A percentile compares a stretch with the other conserved stretches of the same genome.
These are phyloP conservation scores for Eucalyptus curtisii DNA, from an alignment of 345 rosid species.

Conservation along the genomic window DNA sequence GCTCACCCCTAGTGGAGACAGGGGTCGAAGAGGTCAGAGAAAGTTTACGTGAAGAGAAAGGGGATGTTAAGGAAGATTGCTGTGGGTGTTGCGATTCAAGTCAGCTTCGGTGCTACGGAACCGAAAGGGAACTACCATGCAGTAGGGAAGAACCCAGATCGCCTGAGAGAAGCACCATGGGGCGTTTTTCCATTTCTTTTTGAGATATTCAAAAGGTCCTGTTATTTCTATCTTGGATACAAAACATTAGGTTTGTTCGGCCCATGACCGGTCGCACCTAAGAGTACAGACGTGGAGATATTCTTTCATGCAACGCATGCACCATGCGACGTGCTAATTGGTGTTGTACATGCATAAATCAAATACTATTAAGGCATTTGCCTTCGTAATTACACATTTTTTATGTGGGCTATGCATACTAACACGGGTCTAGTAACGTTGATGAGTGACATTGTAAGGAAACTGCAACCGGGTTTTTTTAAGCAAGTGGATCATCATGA, in stretches of 20 bases:
- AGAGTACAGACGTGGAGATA: neutral
- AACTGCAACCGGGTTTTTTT: neutral
- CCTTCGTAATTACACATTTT: neutral
- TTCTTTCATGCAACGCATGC: neutral
- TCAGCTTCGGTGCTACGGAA: too few relatives aligned
- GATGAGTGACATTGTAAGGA: neutral
- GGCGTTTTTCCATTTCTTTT: too few relatives aligned
- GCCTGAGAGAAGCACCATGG: too few relatives aligned
- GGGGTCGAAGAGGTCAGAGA: too few relatives aligned
- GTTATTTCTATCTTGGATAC: neutral
- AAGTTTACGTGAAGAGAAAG: too few relatives aligned
- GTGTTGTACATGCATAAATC: too few relatives aligned
- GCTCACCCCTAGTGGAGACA: too few relatives aligned
- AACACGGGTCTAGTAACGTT: neutral
- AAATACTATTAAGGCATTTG: neutral
- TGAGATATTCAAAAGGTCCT: neutral
- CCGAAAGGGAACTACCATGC: too few relatives aligned
- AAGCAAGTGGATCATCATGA: neutral
- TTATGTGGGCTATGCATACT: neutral
- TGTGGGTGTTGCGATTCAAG: too few relatives aligned
- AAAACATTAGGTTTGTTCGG: neutral
- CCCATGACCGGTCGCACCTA: accelerated
- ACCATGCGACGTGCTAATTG: too few relatives aligned
- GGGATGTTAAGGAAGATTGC: too few relatives aligned
- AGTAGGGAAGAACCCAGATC: too few relatives aligned